Conservation (phyloP, 306 rosid species). For the Hippophae rhamnoides region DNA sequence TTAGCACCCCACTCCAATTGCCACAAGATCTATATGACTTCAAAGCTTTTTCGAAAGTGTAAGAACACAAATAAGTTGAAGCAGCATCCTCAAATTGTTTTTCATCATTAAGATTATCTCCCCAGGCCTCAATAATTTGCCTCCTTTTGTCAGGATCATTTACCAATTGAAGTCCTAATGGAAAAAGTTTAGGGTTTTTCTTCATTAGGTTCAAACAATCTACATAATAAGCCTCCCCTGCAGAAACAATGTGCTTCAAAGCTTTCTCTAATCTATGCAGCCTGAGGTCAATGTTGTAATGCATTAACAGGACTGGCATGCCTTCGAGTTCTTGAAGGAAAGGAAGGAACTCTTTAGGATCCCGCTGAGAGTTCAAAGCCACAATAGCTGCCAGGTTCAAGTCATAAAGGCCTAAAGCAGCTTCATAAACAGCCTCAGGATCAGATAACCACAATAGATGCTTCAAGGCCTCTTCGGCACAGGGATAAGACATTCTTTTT, state of each 20-base stretch:
- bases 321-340: slow-evolving; percentile 74
- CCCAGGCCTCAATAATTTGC: slow-evolving; percentile 90
- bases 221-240: slow-evolving; percentile 73
- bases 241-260: slow-evolving; percentile 73
- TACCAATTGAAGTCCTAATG: slow-evolving; percentile 76
- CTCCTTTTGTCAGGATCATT: slow-evolving; percentile 54
- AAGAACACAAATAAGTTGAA: slow-evolving; percentile 65
- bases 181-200: slow-evolving; percentile 70
- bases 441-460: slow-evolving; percentile 94
- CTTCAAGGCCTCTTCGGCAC: slow-evolving; percentile 91
- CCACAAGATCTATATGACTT: slow-evolving; percentile 69
- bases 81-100: slow-evolving; percentile 85
- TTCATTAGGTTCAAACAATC: slow-evolving; percentile 75
- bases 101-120: slow-evolving; percentile 66
- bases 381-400: slow-evolving; percentile 90
- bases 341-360: slow-evolving; percentile 95
- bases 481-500: slow-evolving; percentile 46
- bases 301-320: slow-evolving; percentile 61
- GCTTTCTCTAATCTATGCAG: slow-evolving; percentile 82
- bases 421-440: slow-evolving; percentile 74
- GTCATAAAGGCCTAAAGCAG: slow-evolving; percentile 96
- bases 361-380: slow-evolving; percentile 91
- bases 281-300: slow-evolving; percentile 82
- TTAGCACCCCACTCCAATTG: slow-evolving; percentile 83
- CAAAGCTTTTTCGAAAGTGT: slow-evolving; percentile 69